Evolutionary conservation across 768 basidiomycete species (phyloP).

Genomic region (Mycena olivaceomarginata): DNA sequence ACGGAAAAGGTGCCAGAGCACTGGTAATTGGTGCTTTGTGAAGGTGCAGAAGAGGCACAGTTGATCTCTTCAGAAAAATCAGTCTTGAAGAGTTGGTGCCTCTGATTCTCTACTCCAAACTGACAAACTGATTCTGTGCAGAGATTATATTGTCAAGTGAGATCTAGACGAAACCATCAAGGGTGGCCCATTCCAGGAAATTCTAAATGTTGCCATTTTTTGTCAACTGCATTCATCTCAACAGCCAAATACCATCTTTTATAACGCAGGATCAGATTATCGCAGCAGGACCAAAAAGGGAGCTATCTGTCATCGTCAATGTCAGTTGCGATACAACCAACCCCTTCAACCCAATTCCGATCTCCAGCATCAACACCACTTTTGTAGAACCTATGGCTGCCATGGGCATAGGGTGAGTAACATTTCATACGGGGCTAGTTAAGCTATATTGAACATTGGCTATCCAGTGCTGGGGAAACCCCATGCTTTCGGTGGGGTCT

Average conservation of each 20-base stretch:
- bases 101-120: conserved; percentile 5
- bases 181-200: conserved; percentile 96
- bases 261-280: conserved; percentile 81
- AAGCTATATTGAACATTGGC: conserved; percentile 42
- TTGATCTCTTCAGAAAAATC: conserved; percentile 96
- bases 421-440: conserved; percentile 30
- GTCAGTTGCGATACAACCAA: conserved; percentile 99
- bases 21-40: conserved; percentile 98
- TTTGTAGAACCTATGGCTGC: conserved; percentile 94
- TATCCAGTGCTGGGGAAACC: conserved; percentile 75
- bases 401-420: conserved; percentile 85
- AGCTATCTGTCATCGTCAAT: conserved; percentile 91
- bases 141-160: conserved; percentile 70
- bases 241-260: conserved; percentile 92
- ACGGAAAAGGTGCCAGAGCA: conserved; percentile 85
- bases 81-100: conserved; percentile 93
- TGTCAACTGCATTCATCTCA: conserved; percentile 99
- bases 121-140: conserved; percentile 53
- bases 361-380: conserved; percentile 96
- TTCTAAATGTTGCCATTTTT: conserved; percentile 95
- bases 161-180: too few species aligned
- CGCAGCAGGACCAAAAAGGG: conserved; percentile 79
- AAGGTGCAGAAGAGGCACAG: conserved; percentile 94
- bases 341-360: conserved; percentile 97
- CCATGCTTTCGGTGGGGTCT: conserved; percentile 89